These are phyloP conservation scores for Colletotrichum viniferum DNA, from an alignment of 2,329 filamentous ascomycete genomes.

Conservation along the genomic window DNA sequence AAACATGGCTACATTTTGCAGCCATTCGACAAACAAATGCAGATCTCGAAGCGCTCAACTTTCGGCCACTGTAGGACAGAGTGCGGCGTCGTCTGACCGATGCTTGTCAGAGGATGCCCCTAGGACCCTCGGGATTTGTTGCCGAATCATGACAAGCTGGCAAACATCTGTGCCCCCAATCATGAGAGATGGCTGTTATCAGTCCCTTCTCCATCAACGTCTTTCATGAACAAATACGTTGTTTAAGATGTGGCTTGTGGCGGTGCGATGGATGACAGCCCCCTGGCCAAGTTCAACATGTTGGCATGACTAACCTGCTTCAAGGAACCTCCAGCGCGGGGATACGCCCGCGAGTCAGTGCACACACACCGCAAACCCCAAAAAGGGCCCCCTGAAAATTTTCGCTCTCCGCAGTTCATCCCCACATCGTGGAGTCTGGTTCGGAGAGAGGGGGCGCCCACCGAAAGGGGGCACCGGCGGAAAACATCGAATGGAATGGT, in stretches of 20 bases:
- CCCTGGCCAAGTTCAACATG: not conserved
- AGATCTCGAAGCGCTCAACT: not conserved
- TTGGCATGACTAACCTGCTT: not conserved
- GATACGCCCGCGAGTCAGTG: not conserved
- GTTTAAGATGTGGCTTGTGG: not conserved
- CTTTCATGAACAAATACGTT: not conserved
- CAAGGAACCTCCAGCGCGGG: not conserved
- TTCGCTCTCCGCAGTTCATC: not conserved
- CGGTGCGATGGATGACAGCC: not conserved
- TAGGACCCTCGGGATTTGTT: not conserved
- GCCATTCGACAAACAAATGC: not conserved
- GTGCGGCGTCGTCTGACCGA: too few species aligned
- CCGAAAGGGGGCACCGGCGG: not conserved
- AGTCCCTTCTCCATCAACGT: not conserved
- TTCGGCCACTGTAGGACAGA: too few species aligned
- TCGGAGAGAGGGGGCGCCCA: not conserved
- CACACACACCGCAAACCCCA: not conserved
- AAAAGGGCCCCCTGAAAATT: not conserved
- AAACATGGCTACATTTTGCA: not conserved
- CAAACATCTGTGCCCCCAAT: not conserved
- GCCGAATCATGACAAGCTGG: not conserved
- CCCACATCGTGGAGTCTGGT: conserved; percentile 13
- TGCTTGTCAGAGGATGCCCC: not conserved
- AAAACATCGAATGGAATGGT: not conserved
- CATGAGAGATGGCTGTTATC: not conserved